Conservation (phyloP, 1,284 basidiomycete species). For the Melampsora abietis-canadensis region DNA sequence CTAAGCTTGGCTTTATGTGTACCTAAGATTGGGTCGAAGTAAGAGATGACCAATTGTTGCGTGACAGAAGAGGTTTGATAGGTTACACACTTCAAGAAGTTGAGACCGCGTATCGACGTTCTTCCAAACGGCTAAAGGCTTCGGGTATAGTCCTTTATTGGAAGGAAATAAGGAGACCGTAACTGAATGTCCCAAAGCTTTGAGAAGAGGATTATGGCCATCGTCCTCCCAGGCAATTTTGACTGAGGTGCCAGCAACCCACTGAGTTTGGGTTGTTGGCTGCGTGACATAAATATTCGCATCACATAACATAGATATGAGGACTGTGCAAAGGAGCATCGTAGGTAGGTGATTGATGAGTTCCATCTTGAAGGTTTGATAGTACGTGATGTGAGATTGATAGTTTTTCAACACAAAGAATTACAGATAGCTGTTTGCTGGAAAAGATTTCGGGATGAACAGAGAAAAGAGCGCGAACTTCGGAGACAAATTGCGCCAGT, state of each 20-base stretch:
- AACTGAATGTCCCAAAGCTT: not conserved
- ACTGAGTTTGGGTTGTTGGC: not conserved
- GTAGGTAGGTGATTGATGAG: not conserved
- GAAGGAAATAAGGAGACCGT: not conserved
- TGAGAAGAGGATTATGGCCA: slow-evolving; percentile 4
- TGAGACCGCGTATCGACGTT: slow-evolving; percentile 1
- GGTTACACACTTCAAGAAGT: not conserved
- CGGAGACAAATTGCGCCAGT: no score
- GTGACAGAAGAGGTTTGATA: not conserved
- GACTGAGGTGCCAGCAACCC: not conserved
- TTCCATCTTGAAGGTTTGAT: not conserved
- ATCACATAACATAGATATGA: not conserved
- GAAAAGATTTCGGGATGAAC: no score
- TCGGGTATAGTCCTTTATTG: slow-evolving; percentile 2
- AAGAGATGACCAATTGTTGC: not conserved
- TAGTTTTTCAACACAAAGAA: no score
- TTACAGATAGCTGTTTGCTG: no score
- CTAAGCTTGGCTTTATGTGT: not conserved
- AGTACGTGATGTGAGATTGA: no score
- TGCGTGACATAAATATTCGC: not conserved
- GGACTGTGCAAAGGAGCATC: not conserved
- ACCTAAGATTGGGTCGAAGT: not conserved
- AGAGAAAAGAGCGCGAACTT: no score
- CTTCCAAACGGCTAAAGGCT: not conserved
- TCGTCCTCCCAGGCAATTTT: slow-evolving; percentile 1